Conservation (phyloP, 1,139 yeast genomes). For the Suhomyces anneliseae region DNA sequence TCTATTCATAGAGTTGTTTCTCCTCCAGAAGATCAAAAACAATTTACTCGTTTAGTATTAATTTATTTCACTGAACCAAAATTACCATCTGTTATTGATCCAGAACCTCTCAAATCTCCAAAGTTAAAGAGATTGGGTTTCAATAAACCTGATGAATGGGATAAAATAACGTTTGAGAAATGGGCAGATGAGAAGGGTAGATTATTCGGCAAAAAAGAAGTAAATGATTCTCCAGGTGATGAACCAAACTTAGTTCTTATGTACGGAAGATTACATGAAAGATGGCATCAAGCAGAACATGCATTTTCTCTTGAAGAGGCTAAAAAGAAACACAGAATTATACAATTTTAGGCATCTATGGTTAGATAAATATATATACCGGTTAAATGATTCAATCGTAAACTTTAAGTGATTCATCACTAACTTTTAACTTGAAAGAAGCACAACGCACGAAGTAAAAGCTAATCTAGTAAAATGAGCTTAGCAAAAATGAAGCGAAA, state of each 20-base stretch:
- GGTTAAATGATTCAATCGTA: no score
- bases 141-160: conserved; percentile 18
- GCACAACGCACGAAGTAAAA: not conserved
- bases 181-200: conserved; percentile 21
- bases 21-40: conserved; percentile 29
- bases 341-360: conserved; percentile 12
- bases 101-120: conserved; percentile 17
- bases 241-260: conserved; percentile 20
- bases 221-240: conserved; percentile 17
- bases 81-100: conserved; percentile 16
- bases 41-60: conserved; percentile 24
- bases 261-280: conserved; percentile 20
- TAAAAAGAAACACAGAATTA: conserved; percentile 16
- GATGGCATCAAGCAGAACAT: conserved; percentile 22
- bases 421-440: not conserved
- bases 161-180: conserved; percentile 17
- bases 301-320: conserved; percentile 20
- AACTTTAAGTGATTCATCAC: not conserved
- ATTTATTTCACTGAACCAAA: conserved; percentile 28
- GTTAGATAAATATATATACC: not conserved
- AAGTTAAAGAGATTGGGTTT: conserved; percentile 14
- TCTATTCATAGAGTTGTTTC: conserved; percentile 30
- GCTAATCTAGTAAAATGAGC: not conserved
- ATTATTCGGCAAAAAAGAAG: conserved; percentile 17
- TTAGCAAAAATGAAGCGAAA: not conserved